Evolutionary conservation across 495 filamentous ascomycete genomes (phyloP), one percentile per base, ranked within the genome.

Genomic region (Clohesyomyces aquaticus): DNA sequence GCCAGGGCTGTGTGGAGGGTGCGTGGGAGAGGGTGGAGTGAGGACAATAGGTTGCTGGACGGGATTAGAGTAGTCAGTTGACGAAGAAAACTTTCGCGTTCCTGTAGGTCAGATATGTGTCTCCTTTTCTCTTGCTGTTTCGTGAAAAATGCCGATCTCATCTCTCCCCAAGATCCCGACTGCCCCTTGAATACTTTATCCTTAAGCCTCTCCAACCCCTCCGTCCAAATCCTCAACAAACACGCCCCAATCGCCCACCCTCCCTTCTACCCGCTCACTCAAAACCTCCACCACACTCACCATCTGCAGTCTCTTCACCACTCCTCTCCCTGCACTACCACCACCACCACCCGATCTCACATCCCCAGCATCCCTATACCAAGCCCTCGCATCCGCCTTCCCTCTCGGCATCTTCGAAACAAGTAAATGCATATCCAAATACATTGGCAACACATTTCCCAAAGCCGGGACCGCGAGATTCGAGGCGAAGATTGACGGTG

Each of bases 401-500:
- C 61, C 14, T 41, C n/a, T 50, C 21, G 26, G 67, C 49, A 60
- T 55, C 50, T 25, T 49, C 21, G 10, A 35, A 0, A 75, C 52
- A 9, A 77, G 50, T 26, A 77, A 22, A 53, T 75, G 68, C 23
- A 70, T 1, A 59, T 76, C 75, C n/a, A 76, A 32, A 41, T 59
- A 56, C 35, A 54, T 46, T 3, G 64, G 19, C 29, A 75, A 70
- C 14, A 67, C 45, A 29, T 61, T 65, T 11, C 63, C 66, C 42
- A 75, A 60, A 0, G 72, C 71, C 0, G 75, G 75, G 10, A 66
- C 50, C 8, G 46, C n/a, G 19, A 56, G 57, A 48, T 50, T 69
- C 16, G 72, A 72, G 0, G 67, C 32, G 64, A 77, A 77, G 22
- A 73, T 68, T 18, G 72, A 75, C 6, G 71, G 66, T 3, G 70